These are phyloP conservation scores for Oryza glaberrima DNA, from an alignment of 176 grass and related monocot species.

Conservation along the genomic window DNA sequence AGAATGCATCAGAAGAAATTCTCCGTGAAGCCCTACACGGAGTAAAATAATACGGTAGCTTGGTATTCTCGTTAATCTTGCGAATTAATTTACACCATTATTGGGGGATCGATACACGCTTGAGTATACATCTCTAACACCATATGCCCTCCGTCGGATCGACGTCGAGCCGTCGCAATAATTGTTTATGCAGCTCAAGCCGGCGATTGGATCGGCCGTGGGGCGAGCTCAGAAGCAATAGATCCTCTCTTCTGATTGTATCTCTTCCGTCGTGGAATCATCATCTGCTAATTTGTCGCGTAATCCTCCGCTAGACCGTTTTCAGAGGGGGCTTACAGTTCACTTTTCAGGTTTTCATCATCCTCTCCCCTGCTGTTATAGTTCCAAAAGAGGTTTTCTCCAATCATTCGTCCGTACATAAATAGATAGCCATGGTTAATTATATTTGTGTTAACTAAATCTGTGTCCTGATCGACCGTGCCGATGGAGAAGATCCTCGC, in stretches of 20 bases:
- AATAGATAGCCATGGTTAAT: conserved; percentile 5
- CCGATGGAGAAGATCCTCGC: conserved; percentile 9
- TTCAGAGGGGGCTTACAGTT: background rate
- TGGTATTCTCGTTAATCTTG: background rate
- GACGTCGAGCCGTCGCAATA: conserved; percentile 31
- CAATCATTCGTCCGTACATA: conserved; percentile 7
- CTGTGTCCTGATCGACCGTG: background rate
- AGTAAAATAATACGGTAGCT: background rate
- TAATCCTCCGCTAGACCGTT: background rate
- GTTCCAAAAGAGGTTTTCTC: no score
- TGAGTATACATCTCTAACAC: conserved; percentile 31
- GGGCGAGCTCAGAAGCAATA: conserved; percentile 6
- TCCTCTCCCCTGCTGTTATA: background rate
- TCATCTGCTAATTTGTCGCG: background rate
- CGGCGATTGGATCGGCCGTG: background rate
- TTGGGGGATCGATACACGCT: conserved; percentile 30
- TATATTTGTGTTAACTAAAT: background rate
- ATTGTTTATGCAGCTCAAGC: background rate
- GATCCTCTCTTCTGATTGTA: background rate
- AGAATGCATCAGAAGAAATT: background rate
- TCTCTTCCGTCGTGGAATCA: background rate
- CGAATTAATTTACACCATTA: background rate
- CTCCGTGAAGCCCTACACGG: background rate
- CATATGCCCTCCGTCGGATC: background rate
- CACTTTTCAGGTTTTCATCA: background rate